Percentiles rank a stretch among this genome's conserved stretches.
These are phyloP conservation scores for Dianthus caryophyllus DNA, from an alignment of 148 eudicot genomes.

Conservation along the genomic window DNA sequence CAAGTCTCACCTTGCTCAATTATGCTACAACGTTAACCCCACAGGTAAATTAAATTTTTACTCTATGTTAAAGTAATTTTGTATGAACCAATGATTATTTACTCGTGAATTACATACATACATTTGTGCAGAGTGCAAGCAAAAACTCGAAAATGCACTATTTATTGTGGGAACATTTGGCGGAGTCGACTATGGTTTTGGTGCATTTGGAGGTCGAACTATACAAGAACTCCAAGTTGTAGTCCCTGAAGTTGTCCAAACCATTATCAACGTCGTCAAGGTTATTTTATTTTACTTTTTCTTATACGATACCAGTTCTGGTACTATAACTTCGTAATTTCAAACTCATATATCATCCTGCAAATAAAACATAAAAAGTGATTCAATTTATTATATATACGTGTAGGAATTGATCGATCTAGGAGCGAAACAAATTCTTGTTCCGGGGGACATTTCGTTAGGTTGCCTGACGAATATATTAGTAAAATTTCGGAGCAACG, in stretches of 20 bases:
- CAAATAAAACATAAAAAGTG: too few relatives aligned
- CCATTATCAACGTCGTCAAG: slow-evolving; percentile 20
- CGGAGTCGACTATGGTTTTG: slow-evolving; percentile 36
- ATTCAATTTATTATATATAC: too few relatives aligned
- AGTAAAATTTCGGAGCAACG: not conserved
- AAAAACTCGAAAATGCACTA: slow-evolving; percentile 28
- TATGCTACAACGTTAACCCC: not conserved
- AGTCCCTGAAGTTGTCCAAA: slow-evolving; percentile 26
- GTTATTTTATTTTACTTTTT: slow-evolving; percentile 24
- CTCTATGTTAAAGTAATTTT: too few relatives aligned
- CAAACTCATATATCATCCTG: too few relatives aligned
- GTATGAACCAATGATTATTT: too few relatives aligned
- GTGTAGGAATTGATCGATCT: slow-evolving; percentile 29
- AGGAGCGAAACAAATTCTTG: slow-evolving; percentile 21
- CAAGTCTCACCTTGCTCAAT: slow-evolving; percentile 13
- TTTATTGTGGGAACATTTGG: slow-evolving; percentile 44
- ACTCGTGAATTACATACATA: too few relatives aligned
- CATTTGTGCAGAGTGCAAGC: slow-evolving; percentile 14
- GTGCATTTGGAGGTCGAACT: slow-evolving; percentile 15
- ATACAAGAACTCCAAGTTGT: slow-evolving; percentile 14
- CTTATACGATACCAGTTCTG: too few relatives aligned
- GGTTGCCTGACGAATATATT: slow-evolving; percentile 25
- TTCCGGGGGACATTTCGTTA: slow-evolving; percentile 29
- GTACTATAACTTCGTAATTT: too few relatives aligned
- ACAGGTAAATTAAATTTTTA: too few relatives aligned